These are phyloP conservation scores for Eucalyptus sp. DNA, from an alignment of 345 rosid genomes.

Conservation along the genomic window DNA sequence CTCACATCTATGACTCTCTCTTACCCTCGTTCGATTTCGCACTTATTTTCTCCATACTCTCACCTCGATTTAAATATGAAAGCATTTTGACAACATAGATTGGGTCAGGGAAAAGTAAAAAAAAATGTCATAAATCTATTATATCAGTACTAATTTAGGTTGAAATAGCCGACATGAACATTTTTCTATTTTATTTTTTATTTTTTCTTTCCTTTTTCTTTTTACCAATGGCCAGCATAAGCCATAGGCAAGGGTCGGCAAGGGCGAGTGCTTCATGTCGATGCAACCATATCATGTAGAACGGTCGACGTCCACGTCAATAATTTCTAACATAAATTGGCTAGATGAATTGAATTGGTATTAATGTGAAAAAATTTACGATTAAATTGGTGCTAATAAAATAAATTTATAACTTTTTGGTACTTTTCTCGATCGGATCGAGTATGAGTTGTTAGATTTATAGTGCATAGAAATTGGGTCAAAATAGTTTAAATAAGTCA, in stretches of 20 bases:
- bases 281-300: accelerated
- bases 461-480: neutral
- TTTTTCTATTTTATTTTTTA: too few relatives aligned
- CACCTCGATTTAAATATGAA: neutral
- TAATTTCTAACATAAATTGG: accelerated
- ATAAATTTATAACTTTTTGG: too few relatives aligned
- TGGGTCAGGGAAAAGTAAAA: neutral
- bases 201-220: too few relatives aligned
- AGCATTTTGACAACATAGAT: too few relatives aligned
- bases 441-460: too few relatives aligned
- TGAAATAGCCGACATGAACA: accelerated
- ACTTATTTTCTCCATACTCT: too few relatives aligned
- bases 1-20: neutral
- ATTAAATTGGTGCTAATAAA: accelerated
- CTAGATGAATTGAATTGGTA: accelerated
- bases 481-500: too few relatives aligned
- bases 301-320: accelerated
- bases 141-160: accelerated
- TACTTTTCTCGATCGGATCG: accelerated
- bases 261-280: accelerated
- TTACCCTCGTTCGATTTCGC: accelerated
- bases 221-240: too few relatives aligned
- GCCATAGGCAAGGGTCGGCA: neutral
- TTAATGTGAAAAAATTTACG: accelerated
- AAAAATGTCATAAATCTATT: neutral